phyloP scores from a whole-genome alignment of 2,329 filamentous ascomycete species.

The Fusarium nematophilum region DNA sequence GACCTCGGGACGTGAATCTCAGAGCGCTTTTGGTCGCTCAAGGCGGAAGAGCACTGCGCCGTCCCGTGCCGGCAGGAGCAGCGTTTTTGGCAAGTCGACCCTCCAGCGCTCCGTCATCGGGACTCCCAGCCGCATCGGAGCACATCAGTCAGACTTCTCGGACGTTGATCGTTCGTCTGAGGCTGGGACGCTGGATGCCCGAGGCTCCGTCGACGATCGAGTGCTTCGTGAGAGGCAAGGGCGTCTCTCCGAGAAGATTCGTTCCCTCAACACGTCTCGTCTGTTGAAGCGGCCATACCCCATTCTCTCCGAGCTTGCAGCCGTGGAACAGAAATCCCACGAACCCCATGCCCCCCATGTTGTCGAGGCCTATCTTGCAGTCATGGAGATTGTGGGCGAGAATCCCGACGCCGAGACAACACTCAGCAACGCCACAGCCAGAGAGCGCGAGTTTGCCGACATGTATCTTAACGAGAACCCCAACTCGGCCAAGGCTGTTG shows the following conservation, averaged over 20 bases:
- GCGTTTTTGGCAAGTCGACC: slow-evolving; percentile 67
- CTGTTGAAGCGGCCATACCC: slow-evolving; percentile 75
- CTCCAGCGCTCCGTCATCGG: slow-evolving; percentile 90
- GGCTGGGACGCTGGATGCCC: slow-evolving; percentile 56
- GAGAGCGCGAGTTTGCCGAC: slow-evolving; percentile 79
- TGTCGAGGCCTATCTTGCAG: slow-evolving; percentile 83
- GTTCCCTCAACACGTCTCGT: slow-evolving; percentile 79
- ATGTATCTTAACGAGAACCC: slow-evolving; percentile 82
- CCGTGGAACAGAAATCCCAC: slow-evolving; percentile 76
- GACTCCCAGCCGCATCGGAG: slow-evolving; percentile 74
- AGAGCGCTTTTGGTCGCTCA: slow-evolving; percentile 70
- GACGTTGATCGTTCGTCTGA: slow-evolving; percentile 73
- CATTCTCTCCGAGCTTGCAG: slow-evolving; percentile 79
- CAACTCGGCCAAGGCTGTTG: slow-evolving; percentile 71
- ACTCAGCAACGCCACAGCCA: slow-evolving; percentile 72
- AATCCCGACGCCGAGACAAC: slow-evolving; percentile 68
- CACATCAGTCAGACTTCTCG: slow-evolving; percentile 73
- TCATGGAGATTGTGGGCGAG: slow-evolving; percentile 84
- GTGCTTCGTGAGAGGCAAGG: slow-evolving; percentile 86
- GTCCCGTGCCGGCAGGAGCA: slow-evolving; percentile 59
- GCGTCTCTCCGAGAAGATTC: slow-evolving; percentile 82
- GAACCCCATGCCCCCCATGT: slow-evolving; percentile 80
- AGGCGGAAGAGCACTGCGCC: slow-evolving; percentile 67
- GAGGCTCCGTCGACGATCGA: slow-evolving; percentile 72
- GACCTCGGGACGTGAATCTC: slow-evolving; percentile 58